A percentile compares a stretch with the other conserved stretches of the same genome.
phyloP scores from a whole-genome alignment of 352 stramenopile species.

The Phytopythium litorale region DNA sequence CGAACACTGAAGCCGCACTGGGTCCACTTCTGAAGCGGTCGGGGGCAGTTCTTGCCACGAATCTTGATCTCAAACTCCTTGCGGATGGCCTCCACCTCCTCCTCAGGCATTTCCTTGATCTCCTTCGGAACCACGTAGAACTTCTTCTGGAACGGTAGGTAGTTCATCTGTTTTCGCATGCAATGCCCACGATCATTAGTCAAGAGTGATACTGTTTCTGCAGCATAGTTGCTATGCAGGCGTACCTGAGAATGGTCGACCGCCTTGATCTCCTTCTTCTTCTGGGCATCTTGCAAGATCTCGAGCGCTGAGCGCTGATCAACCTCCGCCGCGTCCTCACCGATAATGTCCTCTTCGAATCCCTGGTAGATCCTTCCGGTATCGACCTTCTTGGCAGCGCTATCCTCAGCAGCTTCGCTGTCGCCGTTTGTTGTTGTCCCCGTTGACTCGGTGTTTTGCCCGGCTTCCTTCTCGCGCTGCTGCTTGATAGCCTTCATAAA shows the following conservation, averaged over 20 bases:
- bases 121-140: conserved; percentile 97
- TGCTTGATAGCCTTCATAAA: conserved; percentile 84
- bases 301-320: conserved; percentile 85
- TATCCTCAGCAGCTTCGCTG: conserved; percentile 9
- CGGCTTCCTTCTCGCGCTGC: conserved; percentile 58
- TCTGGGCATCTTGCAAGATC: conserved; percentile 89
- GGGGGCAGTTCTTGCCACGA: conserved; percentile 95
- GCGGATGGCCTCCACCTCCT: conserved; percentile 77
- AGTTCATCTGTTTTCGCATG: conserved; percentile 77
- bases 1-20: conserved; percentile 97
- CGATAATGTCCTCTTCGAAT: conserved; percentile 81
- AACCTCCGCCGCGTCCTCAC: conserved; percentile 70
- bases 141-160: conserved; percentile 98
- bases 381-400: conserved; percentile 43
- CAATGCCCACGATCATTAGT: neutral
- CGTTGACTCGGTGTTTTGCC: conserved; percentile 7
- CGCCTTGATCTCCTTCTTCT: conserved; percentile 93
- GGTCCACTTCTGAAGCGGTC: conserved; percentile 94
- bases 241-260: conserved; percentile 93
- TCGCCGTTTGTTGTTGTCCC: conserved; percentile 3
- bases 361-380: conserved; percentile 83
- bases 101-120: conserved; percentile 87
- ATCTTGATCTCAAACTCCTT: conserved; percentile 95
- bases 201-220: neutral
- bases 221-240: no score